These are phyloP conservation scores for Hyparrhenia diplandra DNA, from an alignment of 176 grass and related monocot species.

Conservation along the genomic window DNA sequence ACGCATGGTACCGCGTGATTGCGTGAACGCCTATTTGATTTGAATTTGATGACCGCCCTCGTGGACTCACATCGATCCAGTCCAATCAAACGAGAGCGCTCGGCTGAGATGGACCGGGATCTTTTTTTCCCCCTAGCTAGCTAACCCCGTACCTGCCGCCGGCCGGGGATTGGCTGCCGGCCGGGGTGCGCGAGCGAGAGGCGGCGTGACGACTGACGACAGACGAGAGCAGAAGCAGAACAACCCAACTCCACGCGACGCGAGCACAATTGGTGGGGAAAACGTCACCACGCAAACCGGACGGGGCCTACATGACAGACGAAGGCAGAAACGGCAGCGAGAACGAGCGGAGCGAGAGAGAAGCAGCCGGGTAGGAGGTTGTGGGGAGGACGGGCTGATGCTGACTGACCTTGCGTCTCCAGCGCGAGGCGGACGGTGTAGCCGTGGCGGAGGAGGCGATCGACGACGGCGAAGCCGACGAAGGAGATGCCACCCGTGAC, in stretches of 20 bases:
- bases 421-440: constrained; percentile 94
- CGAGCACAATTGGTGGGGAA: background rate
- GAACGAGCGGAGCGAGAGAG: too few relatives aligned
- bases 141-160: too few relatives aligned
- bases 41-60: background rate
- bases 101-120: too few relatives aligned
- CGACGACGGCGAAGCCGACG: constrained; percentile 81
- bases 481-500: constrained; percentile 88
- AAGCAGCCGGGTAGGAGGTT: background rate
- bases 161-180: too few relatives aligned
- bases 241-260: too few relatives aligned
- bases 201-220: too few relatives aligned
- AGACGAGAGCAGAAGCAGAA: too few relatives aligned
- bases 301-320: background rate
- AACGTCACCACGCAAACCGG: background rate
- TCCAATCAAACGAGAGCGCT: background rate
- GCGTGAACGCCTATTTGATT: background rate
- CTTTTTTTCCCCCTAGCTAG: too few relatives aligned
- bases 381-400: background rate
- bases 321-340: too few relatives aligned
- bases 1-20: background rate
- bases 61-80: too few relatives aligned
- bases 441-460: constrained; percentile 68
- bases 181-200: too few relatives aligned
- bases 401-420: constrained; percentile 72